Conservation (phyloP, 202 grass and related monocot genomes). For the Digitaria exilis region DNA sequence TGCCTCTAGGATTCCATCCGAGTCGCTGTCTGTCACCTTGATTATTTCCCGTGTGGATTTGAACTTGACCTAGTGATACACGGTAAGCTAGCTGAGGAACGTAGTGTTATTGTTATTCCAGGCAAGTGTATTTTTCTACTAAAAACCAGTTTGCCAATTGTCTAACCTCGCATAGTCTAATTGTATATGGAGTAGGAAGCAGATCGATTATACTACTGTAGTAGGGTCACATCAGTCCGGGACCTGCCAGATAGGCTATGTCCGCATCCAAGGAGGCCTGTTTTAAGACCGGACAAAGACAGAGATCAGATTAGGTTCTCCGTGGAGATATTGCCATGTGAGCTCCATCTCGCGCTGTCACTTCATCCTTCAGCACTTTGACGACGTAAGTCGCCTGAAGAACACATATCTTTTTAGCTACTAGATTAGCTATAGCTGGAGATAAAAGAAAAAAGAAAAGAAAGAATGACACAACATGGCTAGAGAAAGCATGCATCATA, state of each 20-base stretch:
- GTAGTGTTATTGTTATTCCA: too few species aligned
- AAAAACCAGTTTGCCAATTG: not conserved
- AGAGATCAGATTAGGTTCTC: slow-evolving; percentile 53
- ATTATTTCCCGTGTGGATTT: not conserved
- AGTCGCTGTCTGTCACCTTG: not conserved
- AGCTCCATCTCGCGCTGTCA: slow-evolving; percentile 39
- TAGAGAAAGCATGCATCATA: not conserved
- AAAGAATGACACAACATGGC: not conserved
- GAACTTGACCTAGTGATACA: not conserved
- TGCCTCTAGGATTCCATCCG: not conserved
- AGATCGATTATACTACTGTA: not conserved
- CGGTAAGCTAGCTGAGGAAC: too few species aligned
- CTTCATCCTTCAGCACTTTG: not conserved
- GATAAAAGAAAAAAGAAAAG: too few species aligned
- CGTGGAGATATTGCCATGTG: slow-evolving; percentile 52
- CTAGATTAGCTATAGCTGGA: not conserved
- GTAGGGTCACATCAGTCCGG: slow-evolving; percentile 19
- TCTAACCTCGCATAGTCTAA: not conserved
- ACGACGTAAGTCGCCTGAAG: not conserved
- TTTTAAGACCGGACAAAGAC: slow-evolving; percentile 47
- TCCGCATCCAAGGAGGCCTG: slow-evolving; percentile 43
- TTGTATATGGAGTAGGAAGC: not conserved
- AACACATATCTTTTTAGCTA: not conserved
- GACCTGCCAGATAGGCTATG: slow-evolving; percentile 30
- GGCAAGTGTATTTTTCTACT: not conserved